Conservation (phyloP, 345 rosid species). For the Kernera saxatilis region DNA sequence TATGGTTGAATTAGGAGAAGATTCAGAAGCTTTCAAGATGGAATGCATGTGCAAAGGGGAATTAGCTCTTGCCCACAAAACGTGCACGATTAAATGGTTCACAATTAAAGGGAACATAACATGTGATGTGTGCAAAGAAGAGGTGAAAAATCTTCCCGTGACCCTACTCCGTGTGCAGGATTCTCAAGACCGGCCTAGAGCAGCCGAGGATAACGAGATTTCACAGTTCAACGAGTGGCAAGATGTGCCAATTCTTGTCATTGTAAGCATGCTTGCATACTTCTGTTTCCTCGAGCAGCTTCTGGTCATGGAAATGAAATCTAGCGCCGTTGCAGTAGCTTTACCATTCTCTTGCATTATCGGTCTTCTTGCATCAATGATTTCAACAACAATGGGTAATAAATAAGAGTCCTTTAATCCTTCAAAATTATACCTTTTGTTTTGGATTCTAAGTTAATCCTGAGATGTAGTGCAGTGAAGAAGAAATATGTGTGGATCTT, state of each 20-base stretch:
- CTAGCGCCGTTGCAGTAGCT: conserved; percentile 70
- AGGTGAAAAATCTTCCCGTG: conserved; percentile 79
- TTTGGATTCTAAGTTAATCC: not conserved
- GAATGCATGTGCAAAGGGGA: conserved; percentile 98
- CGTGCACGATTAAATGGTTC: conserved; percentile 89
- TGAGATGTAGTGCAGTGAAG: conserved; percentile 37
- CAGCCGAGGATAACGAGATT: conserved; percentile 23
- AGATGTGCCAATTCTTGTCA: conserved; percentile 72
- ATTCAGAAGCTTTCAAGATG: conserved; percentile 79
- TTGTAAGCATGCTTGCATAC: conserved; percentile 68
- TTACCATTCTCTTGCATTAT: conserved; percentile 79
- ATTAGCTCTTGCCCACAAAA: conserved; percentile 77
- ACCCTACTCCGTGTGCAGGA: conserved; percentile 76
- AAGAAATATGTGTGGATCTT: conserved; percentile 67
- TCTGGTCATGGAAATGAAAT: conserved; percentile 55
- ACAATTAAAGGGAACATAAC: conserved; percentile 87
- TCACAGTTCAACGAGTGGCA: conserved; percentile 72
- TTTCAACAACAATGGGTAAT: conserved; percentile 83
- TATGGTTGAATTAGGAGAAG: conserved; percentile 81
- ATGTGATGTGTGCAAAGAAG: conserved; percentile 92
- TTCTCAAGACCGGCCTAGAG: conserved; percentile 38
- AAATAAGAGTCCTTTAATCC: not conserved
- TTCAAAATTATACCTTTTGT: not conserved
- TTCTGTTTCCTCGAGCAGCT: conserved; percentile 67
- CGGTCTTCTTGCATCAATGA: conserved; percentile 75